These are phyloP conservation scores for Tirmania nivea DNA, from an alignment of 495 filamentous ascomycete species.

Conservation along the genomic window DNA sequence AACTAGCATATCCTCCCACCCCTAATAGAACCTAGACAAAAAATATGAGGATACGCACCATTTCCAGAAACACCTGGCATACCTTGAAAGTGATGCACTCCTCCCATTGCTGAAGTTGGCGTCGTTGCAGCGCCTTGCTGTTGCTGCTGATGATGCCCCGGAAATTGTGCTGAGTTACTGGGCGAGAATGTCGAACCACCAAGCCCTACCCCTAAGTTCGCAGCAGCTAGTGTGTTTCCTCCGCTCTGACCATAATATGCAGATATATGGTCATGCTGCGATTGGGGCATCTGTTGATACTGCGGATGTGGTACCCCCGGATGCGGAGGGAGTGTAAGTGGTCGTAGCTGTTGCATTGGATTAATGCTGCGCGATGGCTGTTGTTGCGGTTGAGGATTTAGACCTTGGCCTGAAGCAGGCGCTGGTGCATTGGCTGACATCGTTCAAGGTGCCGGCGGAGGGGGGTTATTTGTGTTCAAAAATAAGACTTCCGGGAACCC, in stretches of 20 bases:
- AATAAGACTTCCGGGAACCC: no score
- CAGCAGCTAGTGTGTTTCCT: neutral
- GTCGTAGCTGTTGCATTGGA: neutral
- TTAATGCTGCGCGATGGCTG: neutral
- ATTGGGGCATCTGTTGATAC: neutral
- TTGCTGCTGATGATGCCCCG: neutral
- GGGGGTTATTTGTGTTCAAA: no score
- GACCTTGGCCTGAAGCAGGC: neutral
- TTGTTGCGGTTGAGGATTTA: neutral
- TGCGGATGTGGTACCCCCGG: neutral
- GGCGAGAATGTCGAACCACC: neutral
- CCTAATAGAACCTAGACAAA: neutral
- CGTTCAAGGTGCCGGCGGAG: no score
- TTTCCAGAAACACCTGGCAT: neutral
- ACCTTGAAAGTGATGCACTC: neutral
- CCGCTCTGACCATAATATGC: neutral
- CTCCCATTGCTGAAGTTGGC: neutral
- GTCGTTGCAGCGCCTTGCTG: neutral
- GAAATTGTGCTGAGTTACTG: neutral
- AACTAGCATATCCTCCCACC: neutral
- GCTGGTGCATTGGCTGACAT: neutral
- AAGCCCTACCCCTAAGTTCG: neutral
- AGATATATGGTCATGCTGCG: neutral
- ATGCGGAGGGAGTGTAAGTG: neutral
- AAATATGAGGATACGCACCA: neutral